These are phyloP conservation scores for Hypoxylon sp. DNA, from an alignment of 2,329 filamentous ascomycete genomes.

Conservation along the genomic window DNA sequence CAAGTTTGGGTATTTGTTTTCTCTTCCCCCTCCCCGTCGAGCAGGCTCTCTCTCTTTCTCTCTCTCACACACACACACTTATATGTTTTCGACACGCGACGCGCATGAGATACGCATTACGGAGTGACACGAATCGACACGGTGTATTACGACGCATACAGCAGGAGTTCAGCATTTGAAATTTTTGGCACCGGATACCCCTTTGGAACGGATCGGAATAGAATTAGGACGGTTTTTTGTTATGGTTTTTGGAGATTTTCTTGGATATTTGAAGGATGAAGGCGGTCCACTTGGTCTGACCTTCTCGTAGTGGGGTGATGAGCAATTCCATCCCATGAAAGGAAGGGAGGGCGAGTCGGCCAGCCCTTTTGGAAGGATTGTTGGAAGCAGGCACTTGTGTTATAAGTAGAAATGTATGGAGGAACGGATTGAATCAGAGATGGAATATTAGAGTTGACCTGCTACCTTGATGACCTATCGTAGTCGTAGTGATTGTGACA, in stretches of 20 bases:
- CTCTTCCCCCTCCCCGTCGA: too few relatives aligned
- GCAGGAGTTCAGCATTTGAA: constrained; percentile 7
- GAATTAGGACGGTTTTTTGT: neutral
- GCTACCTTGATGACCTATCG: constrained; percentile 3
- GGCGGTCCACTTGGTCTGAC: neutral
- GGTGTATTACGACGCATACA: neutral
- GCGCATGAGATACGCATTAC: neutral
- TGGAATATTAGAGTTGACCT: constrained; percentile 4
- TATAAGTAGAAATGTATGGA: neutral
- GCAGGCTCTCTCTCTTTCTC: too few relatives aligned
- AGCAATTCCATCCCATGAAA: constrained; percentile 12
- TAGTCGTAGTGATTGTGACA: constrained; percentile 2
- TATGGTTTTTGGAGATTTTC: neutral
- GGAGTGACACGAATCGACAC: neutral
- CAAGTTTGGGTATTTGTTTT: too few relatives aligned
- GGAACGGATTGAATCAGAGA: neutral
- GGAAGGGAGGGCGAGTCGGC: neutral
- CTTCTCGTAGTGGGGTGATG: constrained; percentile 6
- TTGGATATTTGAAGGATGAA: constrained; percentile 1
- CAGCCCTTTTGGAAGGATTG: neutral
- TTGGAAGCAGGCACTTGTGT: neutral
- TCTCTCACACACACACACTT: too few relatives aligned
- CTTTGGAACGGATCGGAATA: neutral
- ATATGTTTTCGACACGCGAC: neutral
- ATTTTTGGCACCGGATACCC: neutral